A percentile compares a stretch with the other conserved stretches of the same genome.
Evolutionary conservation across 2,329 filamentous ascomycete genomes (phyloP).

Genomic region (Pseudocercospora ulei): DNA sequence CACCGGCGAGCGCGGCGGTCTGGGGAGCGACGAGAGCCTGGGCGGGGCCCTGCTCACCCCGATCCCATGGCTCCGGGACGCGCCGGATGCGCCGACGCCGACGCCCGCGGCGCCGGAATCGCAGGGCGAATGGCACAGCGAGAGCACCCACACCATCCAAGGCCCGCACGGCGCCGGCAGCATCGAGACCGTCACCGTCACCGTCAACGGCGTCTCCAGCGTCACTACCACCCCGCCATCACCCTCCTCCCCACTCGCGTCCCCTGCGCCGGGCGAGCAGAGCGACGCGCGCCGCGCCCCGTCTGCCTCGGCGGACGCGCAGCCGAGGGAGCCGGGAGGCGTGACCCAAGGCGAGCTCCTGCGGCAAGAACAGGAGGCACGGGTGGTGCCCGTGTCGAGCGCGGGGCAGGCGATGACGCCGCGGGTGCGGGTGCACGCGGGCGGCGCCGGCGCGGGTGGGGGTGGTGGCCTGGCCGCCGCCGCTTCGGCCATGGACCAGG

Average conservation of each 20-base stretch:
- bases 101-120: constrained; percentile 21
- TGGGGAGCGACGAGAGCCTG: constrained; percentile 78
- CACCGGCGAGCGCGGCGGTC: constrained; percentile 40
- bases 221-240: constrained; percentile 15
- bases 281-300: constrained; percentile 33
- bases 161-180: constrained; percentile 69
- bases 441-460: constrained; percentile 18
- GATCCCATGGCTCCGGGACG: constrained; percentile 67
- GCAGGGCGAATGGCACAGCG: constrained; percentile 53
- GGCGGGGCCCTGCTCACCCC: constrained; percentile 87
- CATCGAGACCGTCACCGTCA: constrained; percentile 71
- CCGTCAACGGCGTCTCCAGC: constrained; percentile 52
- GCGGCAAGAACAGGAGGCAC: constrained; percentile 75
- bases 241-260: constrained; percentile 25
- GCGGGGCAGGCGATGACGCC: constrained; percentile 29
- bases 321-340: constrained; percentile 41
- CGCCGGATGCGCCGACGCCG: constrained; percentile 15
- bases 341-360: constrained; percentile 77
- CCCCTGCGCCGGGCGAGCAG: constrained; percentile 30
- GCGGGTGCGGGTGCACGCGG: constrained; percentile 23
- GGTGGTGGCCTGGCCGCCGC: constrained; percentile 7
- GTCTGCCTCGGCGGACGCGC: constrained; percentile 31
- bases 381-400: constrained; percentile 53
- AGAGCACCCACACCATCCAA: constrained; percentile 70
- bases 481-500: constrained; percentile 35